These are phyloP conservation scores for Poterioochromonas sp. DNA, from an alignment of 352 stramenopile genomes.

Conservation along the genomic window DNA sequence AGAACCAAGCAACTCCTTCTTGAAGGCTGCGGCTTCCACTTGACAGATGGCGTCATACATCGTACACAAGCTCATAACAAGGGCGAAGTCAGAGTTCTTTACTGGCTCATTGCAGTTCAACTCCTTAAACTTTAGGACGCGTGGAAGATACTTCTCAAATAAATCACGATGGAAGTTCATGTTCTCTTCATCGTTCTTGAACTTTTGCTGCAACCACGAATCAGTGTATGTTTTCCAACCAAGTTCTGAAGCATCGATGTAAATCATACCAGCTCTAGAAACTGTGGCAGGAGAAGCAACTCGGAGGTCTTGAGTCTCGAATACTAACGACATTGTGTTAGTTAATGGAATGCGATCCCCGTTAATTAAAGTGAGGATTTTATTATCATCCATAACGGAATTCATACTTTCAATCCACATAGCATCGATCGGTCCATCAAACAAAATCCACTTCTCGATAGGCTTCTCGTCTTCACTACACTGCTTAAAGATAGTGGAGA, in stretches of 20 bases:
- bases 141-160: conserved; percentile 79
- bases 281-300: conserved; percentile 86
- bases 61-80: conserved; percentile 71
- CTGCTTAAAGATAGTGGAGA: conserved; percentile 81
- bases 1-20: not conserved
- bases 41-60: conserved; percentile 49
- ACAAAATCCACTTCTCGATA: conserved; percentile 75
- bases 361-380: conserved; percentile 84
- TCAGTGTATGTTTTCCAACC: conserved; percentile 72
- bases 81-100: conserved; percentile 63
- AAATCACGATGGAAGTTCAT: conserved; percentile 41
- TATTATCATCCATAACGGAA: conserved; percentile 93
- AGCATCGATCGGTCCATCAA: conserved; percentile 87
- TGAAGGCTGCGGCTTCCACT: conserved; percentile 32
- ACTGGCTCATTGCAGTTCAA: conserved; percentile 51
- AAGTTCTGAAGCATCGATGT: conserved; percentile 76
- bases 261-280: conserved; percentile 81
- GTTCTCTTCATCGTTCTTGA: not conserved
- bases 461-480: conserved; percentile 64
- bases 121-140: conserved; percentile 57
- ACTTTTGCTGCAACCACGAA: conserved; percentile 50
- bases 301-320: conserved; percentile 87
- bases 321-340: conserved; percentile 80
- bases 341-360: conserved; percentile 85
- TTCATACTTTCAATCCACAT: conserved; percentile 97